Evolutionary conservation across 805 yeast genomes (phyloP).

Genomic region (Wickerhamiella parazyma): DNA sequence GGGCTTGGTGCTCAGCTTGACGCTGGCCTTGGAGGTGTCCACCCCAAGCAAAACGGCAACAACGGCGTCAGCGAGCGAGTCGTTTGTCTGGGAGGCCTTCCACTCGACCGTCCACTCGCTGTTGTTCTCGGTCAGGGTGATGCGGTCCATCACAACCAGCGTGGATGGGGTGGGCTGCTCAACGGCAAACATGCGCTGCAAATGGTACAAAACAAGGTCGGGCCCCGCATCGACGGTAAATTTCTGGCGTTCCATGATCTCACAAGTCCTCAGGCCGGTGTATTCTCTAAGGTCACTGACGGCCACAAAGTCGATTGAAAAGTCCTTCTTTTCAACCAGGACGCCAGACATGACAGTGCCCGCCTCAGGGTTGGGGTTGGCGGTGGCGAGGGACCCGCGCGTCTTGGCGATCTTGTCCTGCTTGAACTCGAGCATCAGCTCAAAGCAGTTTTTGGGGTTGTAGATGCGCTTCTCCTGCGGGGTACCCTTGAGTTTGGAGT

Average conservation of each 20-base stretch:
- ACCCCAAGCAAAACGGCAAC: slow-evolving; percentile 82
- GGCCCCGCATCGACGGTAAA: slow-evolving; percentile 68
- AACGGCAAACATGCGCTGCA: slow-evolving; percentile 82
- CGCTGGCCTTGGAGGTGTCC: slow-evolving; percentile 91
- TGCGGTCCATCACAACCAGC: slow-evolving; percentile 42
- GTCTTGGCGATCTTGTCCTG: slow-evolving; percentile 77
- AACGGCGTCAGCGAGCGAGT: slow-evolving; percentile 87
- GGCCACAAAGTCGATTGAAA: slow-evolving; percentile 69
- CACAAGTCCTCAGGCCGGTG: slow-evolving; percentile 73
- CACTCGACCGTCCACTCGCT: slow-evolving; percentile 63
- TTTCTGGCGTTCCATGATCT: slow-evolving; percentile 69
- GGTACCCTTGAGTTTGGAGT: slow-evolving; percentile 66
- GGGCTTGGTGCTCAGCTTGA: slow-evolving; percentile 59
- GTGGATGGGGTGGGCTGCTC: slow-evolving; percentile 36
- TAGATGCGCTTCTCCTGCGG: slow-evolving; percentile 81
- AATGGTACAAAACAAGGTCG: slow-evolving; percentile 73
- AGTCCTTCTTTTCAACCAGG: slow-evolving; percentile 69
- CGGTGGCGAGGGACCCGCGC: slow-evolving; percentile 43
- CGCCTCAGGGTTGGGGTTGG: slow-evolving; percentile 28
- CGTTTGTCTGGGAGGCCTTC: slow-evolving; percentile 80
- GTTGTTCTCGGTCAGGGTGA: slow-evolving; percentile 36
- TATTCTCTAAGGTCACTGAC: slow-evolving; percentile 81
- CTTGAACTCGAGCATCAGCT: slow-evolving; percentile 58
- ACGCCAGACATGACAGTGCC: slow-evolving; percentile 59
- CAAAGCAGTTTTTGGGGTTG: slow-evolving; percentile 85